Conservation (phyloP, 2,329 filamentous ascomycete species). For the Trichoderma breve region DNA sequence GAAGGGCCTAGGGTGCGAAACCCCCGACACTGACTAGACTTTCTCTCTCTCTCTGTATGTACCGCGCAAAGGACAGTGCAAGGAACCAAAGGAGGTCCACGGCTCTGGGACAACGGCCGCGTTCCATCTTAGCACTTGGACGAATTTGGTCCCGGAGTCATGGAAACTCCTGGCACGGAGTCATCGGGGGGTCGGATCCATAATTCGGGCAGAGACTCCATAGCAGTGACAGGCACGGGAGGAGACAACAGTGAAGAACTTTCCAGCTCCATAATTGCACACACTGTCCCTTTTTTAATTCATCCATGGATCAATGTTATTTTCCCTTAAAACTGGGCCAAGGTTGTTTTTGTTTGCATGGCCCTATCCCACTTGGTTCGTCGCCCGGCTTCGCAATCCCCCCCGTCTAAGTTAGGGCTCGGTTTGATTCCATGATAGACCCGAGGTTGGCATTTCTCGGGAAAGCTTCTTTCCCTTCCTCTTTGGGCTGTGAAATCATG, state of each 20-base stretch:
- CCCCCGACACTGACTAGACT: background rate
- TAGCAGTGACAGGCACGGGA: background rate
- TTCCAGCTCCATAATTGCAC: constrained; percentile 4
- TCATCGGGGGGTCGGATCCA: background rate
- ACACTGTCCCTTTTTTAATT: background rate
- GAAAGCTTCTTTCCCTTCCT: background rate
- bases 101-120: constrained; percentile 5
- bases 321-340: background rate
- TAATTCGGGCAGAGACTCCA: background rate
- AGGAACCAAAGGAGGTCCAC: background rate
- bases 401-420: background rate
- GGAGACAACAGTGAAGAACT: background rate
- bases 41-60: no score
- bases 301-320: background rate
- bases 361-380: background rate
- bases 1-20: background rate
- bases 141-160: background rate
- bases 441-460: background rate
- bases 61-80: background rate
- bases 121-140: background rate
- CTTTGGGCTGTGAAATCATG: background rate
- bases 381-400: background rate
- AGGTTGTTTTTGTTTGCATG: background rate
- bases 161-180: constrained; percentile 13
- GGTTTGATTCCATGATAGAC: background rate